These are phyloP conservation scores for Panicum miliaceum DNA, from an alignment of 176 grass and related monocot species.

Conservation along the genomic window DNA sequence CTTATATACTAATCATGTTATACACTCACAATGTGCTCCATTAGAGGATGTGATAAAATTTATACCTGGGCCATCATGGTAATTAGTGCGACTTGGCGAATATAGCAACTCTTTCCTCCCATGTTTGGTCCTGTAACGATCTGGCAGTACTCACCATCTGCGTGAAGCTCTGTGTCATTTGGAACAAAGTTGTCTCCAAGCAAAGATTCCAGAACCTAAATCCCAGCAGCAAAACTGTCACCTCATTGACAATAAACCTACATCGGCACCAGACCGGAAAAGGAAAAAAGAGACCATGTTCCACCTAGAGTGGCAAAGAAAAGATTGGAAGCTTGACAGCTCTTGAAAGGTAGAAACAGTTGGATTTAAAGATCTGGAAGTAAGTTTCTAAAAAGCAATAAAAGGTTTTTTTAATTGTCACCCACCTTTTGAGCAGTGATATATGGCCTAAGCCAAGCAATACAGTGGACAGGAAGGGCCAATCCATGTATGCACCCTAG, in stretches of 20 bases:
- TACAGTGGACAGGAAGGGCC: not conserved
- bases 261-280: not conserved
- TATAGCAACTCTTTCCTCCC: conserved; percentile 99
- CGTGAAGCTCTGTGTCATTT: conserved; percentile 87
- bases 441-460: conserved; percentile 1
- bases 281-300: not conserved
- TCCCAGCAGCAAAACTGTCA: conserved; percentile 41
- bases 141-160: conserved; percentile 80
- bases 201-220: conserved; percentile 78
- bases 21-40: not conserved
- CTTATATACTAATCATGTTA: conserved; percentile 16
- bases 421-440: not conserved
- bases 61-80: conserved; percentile 95
- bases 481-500: not conserved
- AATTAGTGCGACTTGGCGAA: conserved; percentile 94
- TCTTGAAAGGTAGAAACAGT: not conserved
- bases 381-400: not conserved
- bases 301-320: not conserved
- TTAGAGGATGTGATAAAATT: conserved; percentile 7
- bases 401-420: not conserved
- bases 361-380: conserved; percentile 18
- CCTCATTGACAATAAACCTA: not conserved
- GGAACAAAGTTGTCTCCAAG: conserved; percentile 87
- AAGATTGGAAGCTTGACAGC: not conserved
- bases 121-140: conserved; percentile 97